phyloP scores from a whole-genome alignment of 805 yeast species.

The Kuraishia ogatae region DNA sequence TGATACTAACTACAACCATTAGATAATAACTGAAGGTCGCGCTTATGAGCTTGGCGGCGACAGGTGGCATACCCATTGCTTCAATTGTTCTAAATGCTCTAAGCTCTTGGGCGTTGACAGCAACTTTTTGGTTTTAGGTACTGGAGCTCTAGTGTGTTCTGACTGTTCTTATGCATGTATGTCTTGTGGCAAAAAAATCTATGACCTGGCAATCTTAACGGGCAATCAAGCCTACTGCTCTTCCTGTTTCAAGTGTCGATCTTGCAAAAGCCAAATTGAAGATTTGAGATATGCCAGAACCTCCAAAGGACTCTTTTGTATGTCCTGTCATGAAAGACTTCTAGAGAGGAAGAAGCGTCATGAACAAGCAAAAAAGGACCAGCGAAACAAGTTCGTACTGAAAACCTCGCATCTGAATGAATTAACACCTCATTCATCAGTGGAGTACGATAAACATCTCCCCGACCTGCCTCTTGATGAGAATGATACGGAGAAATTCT shows the following conservation, averaged over 20 bases:
- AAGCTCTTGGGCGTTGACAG: constrained; percentile 76
- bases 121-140: constrained; percentile 85
- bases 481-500: background rate
- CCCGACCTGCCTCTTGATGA: background rate
- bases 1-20: background rate
- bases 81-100: constrained; percentile 79
- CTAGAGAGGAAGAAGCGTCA: constrained; percentile 66
- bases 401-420: background rate
- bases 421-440: background rate
- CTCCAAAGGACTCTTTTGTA: constrained; percentile 86
- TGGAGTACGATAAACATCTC: background rate
- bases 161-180: constrained; percentile 89
- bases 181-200: constrained; percentile 78
- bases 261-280: constrained; percentile 78
- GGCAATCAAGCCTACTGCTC: constrained; percentile 95
- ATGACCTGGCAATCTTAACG: constrained; percentile 87
- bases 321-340: constrained; percentile 81
- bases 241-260: constrained; percentile 80
- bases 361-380: constrained; percentile 20
- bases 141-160: constrained; percentile 84
- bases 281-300: constrained; percentile 90
- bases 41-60: constrained; percentile 93
- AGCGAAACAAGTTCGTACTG: background rate
- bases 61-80: constrained; percentile 94
- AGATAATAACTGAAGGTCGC: constrained; percentile 73